These are phyloP conservation scores for Meira miltonrushii DNA, from an alignment of 1,284 basidiomycete genomes.

Conservation along the genomic window DNA sequence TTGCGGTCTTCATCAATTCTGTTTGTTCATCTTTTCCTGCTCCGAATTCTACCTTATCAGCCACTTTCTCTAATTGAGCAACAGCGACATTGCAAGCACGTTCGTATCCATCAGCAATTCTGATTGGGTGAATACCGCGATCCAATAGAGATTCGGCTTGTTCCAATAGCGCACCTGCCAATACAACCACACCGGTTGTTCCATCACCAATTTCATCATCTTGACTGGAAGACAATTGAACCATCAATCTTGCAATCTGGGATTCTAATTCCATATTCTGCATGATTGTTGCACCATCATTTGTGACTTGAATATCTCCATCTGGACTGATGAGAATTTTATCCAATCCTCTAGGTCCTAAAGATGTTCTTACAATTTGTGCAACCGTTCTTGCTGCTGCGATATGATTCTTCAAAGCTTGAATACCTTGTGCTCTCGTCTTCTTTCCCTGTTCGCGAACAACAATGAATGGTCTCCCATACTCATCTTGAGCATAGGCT, in stretches of 20 bases:
- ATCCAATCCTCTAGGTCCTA: conserved; percentile 93
- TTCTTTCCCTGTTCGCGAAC: conserved; percentile 90
- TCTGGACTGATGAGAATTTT: conserved; percentile 98
- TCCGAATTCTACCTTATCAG: conserved; percentile 83
- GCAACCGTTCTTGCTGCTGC: conserved; percentile 82
- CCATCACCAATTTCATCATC: conserved; percentile 99
- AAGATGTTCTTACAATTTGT: conserved; percentile 89
- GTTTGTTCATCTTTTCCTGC: conserved; percentile 76
- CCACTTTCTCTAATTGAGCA: conserved; percentile 81
- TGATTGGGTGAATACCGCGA: conserved; percentile 93
- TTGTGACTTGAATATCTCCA: conserved; percentile 97
- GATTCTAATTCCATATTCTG: conserved; percentile 73
- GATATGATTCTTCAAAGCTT: conserved; percentile 74
- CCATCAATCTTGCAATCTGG: conserved; percentile 94
- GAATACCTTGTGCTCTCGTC: conserved; percentile 85
- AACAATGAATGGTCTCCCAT: conserved; percentile 94
- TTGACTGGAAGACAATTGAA: conserved; percentile 93
- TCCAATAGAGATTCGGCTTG: conserved; percentile 80
- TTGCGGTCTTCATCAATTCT: conserved; percentile 73
- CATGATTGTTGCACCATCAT: conserved; percentile 73
- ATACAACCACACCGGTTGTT: conserved; percentile 95
- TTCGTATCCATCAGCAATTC: conserved; percentile 97
- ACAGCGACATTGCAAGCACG: conserved; percentile 85
- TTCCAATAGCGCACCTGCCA: conserved; percentile 90
- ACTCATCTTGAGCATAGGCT: conserved; percentile 60